Evolutionary conservation across 441 rosid species (phyloP).

Genomic region (Capsella rubella): DNA sequence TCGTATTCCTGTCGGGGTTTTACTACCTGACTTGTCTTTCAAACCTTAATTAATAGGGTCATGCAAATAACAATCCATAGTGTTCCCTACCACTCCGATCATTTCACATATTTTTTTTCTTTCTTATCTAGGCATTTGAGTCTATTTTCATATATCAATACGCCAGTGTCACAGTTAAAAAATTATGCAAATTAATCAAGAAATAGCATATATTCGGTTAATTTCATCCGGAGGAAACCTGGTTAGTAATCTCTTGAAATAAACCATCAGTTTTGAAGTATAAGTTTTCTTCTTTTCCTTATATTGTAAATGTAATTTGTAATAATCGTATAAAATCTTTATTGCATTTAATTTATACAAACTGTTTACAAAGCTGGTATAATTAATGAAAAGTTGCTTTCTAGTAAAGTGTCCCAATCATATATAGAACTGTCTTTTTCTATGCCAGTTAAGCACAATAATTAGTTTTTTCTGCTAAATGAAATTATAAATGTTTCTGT

Average conservation of each 20-base stretch:
- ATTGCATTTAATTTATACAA: slow-evolving; percentile 24
- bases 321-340: neutral
- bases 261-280: too few species aligned
- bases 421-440: slow-evolving; percentile 28
- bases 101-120: neutral
- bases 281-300: neutral
- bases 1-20: slow-evolving; percentile 13
- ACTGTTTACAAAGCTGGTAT: neutral
- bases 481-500: neutral
- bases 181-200: neutral
- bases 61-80: slow-evolving; percentile 5
- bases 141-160: neutral
- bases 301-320: neutral
- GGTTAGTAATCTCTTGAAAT: neutral
- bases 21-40: neutral
- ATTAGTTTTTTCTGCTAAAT: neutral
- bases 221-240: neutral
- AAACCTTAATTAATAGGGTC: slow-evolving; percentile 18
- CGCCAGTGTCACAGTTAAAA: neutral
- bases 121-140: neutral
- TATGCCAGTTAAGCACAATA: slow-evolving; percentile 32
- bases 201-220: too few species aligned
- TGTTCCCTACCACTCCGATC: slow-evolving; percentile 22
- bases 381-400: slow-evolving; percentile 13
- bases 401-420: slow-evolving; percentile 34